These are phyloP conservation scores for Podila epicladia DNA, from an alignment of 192 early-diverging fungal genomes.

Conservation along the genomic window DNA sequence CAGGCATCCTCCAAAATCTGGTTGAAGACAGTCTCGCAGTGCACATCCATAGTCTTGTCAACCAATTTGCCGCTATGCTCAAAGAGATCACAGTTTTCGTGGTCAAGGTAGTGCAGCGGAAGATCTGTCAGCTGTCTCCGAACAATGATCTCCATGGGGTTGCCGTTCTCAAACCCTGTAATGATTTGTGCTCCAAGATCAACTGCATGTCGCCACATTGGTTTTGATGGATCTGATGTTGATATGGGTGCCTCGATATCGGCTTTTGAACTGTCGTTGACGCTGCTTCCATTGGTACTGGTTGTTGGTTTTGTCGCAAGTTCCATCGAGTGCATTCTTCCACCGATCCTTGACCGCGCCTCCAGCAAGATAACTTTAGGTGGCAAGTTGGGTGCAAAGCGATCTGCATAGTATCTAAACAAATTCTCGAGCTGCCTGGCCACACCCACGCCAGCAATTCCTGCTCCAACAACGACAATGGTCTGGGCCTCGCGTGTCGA, in stretches of 20 bases:
- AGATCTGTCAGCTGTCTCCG: constrained; percentile 43
- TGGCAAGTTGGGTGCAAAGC: constrained; percentile 23
- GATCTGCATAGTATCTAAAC: constrained; percentile 43
- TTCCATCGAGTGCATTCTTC: constrained; percentile 58
- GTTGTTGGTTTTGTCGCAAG: constrained; percentile 13
- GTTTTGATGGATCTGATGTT: neutral
- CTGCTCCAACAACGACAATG: constrained; percentile 53
- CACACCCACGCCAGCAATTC: constrained; percentile 53
- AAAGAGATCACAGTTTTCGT: constrained; percentile 39
- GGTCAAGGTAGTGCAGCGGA: constrained; percentile 32
- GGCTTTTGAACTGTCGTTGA: neutral
- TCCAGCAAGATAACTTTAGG: constrained; percentile 57
- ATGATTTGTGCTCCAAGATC: constrained; percentile 61
- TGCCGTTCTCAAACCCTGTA: constrained; percentile 59
- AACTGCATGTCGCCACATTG: constrained; percentile 34
- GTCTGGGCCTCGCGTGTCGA: neutral
- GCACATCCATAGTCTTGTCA: constrained; percentile 32
- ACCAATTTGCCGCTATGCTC: constrained; percentile 22
- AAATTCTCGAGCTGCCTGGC: constrained; percentile 60
- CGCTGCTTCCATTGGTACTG: neutral
- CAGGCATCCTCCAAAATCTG: constrained; percentile 51
- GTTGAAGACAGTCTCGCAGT: constrained; percentile 49
- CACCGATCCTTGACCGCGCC: constrained; percentile 56
- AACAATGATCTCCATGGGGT: constrained; percentile 57
- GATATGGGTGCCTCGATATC: neutral